Evolutionary conservation across 495 filamentous ascomycete genomes (phyloP).

Genomic region (Pseudoneurospora amorphoporcata): DNA sequence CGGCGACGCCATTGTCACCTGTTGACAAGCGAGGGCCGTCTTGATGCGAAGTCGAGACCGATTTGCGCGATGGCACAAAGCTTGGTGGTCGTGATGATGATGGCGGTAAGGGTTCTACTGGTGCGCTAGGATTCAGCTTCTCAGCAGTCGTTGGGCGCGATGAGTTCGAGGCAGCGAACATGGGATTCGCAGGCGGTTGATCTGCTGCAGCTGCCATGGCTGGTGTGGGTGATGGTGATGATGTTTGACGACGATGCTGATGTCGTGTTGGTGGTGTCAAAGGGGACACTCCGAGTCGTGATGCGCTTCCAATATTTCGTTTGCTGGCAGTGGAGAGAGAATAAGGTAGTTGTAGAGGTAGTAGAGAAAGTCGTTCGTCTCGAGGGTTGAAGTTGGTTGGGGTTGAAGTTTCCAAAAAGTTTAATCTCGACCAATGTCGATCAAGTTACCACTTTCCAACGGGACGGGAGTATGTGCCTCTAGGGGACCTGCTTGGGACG

Average conservation of each 20-base stretch:
- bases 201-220: constrained; percentile 1
- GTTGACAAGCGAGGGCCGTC: not conserved
- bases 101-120: not conserved
- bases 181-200: not conserved
- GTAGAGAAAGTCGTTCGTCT: not conserved
- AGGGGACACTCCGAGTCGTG: not conserved
- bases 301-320: not conserved
- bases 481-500: not conserved
- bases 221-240: not conserved
- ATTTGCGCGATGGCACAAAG: not conserved
- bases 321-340: not conserved
- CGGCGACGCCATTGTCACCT: constrained; percentile 11
- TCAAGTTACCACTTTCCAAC: not conserved
- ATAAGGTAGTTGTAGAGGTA: not conserved
- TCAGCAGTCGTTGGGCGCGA: not conserved
- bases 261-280: not conserved
- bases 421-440: not conserved
- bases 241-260: not conserved
- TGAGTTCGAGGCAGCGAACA: not conserved
- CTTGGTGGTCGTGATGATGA: not conserved
- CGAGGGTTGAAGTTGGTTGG: not conserved
- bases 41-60: not conserved
- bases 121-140: not conserved
- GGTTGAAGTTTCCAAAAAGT: not conserved
- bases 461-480: not conserved